Conservation (phyloP, 2,329 filamentous ascomycete genomes). For the Tolypocladium album region DNA sequence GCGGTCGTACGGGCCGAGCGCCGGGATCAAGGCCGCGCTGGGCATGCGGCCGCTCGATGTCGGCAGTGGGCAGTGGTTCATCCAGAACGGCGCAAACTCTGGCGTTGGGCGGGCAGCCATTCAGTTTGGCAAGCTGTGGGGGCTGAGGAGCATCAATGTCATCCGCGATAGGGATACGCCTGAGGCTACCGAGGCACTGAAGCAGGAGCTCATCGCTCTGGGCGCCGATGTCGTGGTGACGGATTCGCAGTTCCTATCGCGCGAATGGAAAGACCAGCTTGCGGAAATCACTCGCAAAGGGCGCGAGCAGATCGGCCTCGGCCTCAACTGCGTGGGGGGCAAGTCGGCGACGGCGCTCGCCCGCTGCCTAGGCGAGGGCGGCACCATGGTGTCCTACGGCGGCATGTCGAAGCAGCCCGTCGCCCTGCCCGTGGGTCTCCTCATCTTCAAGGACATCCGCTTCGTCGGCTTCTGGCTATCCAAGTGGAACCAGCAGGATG, state of each 20-base stretch:
- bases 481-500: slow-evolving; percentile 70
- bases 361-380: slow-evolving; percentile 57
- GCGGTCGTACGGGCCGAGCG: slow-evolving; percentile 56
- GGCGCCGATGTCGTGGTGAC: slow-evolving; percentile 48
- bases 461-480: slow-evolving; percentile 96
- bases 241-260: slow-evolving; percentile 41
- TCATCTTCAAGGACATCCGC: slow-evolving; percentile 87
- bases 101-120: slow-evolving; percentile 88
- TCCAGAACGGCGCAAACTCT: slow-evolving; percentile 94
- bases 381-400: slow-evolving; percentile 83
- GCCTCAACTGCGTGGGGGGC: slow-evolving; percentile 88
- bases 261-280: slow-evolving; percentile 51
- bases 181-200: slow-evolving; percentile 52
- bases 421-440: slow-evolving; percentile 64
- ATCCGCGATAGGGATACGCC: slow-evolving; percentile 59
- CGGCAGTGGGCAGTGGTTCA: slow-evolving; percentile 70
- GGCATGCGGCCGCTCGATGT: slow-evolving; percentile 33
- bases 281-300: slow-evolving; percentile 60
- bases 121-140: slow-evolving; percentile 78
- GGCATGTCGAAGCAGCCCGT: slow-evolving; percentile 89
- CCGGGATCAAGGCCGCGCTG: slow-evolving; percentile 31
- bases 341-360: slow-evolving; percentile 71
- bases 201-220: slow-evolving; percentile 38
- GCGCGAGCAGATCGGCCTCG: slow-evolving; percentile 62
- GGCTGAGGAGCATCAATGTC: slow-evolving; percentile 82